Conservation (phyloP, 2,329 filamentous ascomycete species). For the Exophiala sideris region DNA sequence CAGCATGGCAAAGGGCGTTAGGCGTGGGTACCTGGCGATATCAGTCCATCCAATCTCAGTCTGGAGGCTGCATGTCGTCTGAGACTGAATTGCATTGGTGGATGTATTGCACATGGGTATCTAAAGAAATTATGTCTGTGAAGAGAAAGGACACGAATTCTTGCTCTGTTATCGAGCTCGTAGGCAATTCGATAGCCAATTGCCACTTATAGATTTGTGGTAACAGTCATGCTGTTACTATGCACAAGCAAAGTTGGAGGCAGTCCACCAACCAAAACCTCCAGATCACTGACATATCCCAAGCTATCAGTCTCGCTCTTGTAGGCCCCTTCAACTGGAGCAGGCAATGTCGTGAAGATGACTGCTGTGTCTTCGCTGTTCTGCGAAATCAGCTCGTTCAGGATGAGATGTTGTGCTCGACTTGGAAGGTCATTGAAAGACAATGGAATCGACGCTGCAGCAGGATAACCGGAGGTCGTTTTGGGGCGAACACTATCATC, state of each 20-base stretch:
- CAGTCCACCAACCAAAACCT: constrained; percentile 71
- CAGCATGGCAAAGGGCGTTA: too few species aligned
- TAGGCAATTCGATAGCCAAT: too few species aligned
- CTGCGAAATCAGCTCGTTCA: constrained; percentile 76
- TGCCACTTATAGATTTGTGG: constrained; percentile 60
- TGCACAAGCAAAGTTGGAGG: constrained; percentile 76
- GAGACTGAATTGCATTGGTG: too few species aligned
- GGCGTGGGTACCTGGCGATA: too few species aligned
- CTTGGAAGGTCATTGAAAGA: constrained; percentile 85
- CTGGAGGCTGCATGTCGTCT: too few species aligned
- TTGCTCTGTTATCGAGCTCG: too few species aligned
- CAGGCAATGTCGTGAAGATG: constrained; percentile 77
- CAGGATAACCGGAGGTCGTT: constrained; percentile 49
- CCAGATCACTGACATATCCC: constrained; percentile 72
- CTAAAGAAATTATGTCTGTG: too few species aligned
- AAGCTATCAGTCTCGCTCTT: constrained; percentile 66
- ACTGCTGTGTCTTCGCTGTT: constrained; percentile 71
- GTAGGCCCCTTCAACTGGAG: constrained; percentile 73
- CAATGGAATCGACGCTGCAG: constrained; percentile 63
- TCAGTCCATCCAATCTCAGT: too few species aligned
- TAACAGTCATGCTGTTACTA: constrained; percentile 88
- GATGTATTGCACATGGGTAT: too few species aligned
- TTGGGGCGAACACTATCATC: constrained; percentile 22
- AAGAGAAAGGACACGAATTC: too few species aligned
- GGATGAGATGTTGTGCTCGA: constrained; percentile 77